Percentiles rank a stretch among this genome's conserved stretches.
phyloP scores from a whole-genome alignment of 176 grass and related monocot genomes.

The Pharus latifolius region DNA sequence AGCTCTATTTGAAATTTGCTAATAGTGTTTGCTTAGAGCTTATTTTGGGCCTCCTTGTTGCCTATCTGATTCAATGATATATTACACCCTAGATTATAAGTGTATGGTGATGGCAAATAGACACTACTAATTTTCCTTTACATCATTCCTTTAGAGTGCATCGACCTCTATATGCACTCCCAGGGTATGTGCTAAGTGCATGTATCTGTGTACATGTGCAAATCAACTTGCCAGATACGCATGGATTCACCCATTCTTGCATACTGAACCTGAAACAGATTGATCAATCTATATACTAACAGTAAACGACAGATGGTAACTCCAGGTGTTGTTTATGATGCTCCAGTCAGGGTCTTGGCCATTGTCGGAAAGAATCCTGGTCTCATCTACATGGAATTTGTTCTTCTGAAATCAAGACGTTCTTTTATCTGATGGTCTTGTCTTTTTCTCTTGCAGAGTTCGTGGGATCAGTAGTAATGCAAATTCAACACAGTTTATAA shows the following conservation, averaged over 20 bases:
- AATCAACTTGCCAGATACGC: neutral
- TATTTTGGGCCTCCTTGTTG: neutral
- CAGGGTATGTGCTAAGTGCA: neutral
- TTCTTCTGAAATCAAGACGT: neutral
- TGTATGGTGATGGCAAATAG: neutral
- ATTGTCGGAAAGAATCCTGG: neutral
- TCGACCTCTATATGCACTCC: neutral
- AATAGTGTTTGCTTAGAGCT: neutral
- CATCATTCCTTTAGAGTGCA: neutral
- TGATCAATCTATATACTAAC: neutral
- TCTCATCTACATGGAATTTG: neutral
- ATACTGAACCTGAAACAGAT: neutral
- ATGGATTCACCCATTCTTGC: neutral
- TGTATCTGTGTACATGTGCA: neutral
- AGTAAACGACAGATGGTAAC: neutral
- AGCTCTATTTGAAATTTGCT: neutral
- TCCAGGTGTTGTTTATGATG: neutral
- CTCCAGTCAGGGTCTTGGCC: neutral
- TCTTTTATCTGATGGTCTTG: neutral
- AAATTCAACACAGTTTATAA: neutral
- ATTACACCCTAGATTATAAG: neutral
- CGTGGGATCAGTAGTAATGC: constrained; percentile 7
- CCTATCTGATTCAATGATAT: neutral
- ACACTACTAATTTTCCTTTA: neutral
- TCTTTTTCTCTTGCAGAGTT: constrained; percentile 13